Conservation (phyloP, 345 rosid genomes). For the Carallia brachiata region DNA sequence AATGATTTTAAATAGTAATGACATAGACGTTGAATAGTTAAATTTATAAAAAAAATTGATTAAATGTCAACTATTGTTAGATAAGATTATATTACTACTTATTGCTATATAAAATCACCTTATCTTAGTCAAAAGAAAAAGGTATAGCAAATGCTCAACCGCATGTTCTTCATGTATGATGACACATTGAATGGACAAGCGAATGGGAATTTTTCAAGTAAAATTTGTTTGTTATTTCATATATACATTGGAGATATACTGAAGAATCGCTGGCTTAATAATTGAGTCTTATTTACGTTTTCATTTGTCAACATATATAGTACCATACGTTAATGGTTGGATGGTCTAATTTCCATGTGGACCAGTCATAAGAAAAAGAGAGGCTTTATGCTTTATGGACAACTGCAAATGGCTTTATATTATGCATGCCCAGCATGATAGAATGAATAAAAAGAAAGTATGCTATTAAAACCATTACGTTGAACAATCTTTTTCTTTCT, state of each 20-base stretch:
- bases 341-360: constrained; percentile 16
- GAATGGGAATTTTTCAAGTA: neutral
- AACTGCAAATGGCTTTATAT: constrained; percentile 29
- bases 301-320: neutral
- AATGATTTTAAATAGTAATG: too few species aligned
- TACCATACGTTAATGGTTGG: constrained; percentile 3
- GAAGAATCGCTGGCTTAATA: constrained; percentile 22
- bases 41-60: too few species aligned
- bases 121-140: constrained; percentile 13
- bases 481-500: constrained; percentile 7
- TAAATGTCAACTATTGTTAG: too few species aligned
- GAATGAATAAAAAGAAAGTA: neutral
- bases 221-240: constrained; percentile 4
- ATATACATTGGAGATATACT: constrained; percentile 6
- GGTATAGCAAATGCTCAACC: constrained; percentile 29
- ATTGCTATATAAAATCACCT: too few species aligned
- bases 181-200: constrained; percentile 19
- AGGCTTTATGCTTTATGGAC: constrained; percentile 30
- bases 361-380: constrained; percentile 26
- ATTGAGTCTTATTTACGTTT: constrained; percentile 4
- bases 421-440: constrained; percentile 23
- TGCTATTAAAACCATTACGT: neutral
- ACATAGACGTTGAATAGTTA: too few species aligned
- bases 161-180: constrained; percentile 16
- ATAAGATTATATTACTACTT: too few species aligned